Base-by-base conservation (phyloP, 2,329 filamentous ascomycete species). In the Didymella pinodella region DNA sequence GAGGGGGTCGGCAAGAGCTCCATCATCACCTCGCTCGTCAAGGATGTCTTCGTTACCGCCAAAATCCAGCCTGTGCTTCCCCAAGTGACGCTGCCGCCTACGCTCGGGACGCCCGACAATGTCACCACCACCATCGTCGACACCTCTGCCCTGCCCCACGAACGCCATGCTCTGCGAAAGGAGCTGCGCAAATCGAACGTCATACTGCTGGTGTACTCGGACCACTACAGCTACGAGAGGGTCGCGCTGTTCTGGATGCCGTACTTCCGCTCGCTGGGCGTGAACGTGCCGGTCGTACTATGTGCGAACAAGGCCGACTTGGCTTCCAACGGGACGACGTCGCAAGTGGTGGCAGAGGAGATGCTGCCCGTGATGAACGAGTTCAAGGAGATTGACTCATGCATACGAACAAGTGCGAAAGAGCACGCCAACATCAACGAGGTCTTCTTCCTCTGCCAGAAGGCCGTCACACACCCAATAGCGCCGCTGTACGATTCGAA, bases 201-300 rank as follows among this genome's bases (percentile, higher is more conserved):
- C 66, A 98, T 99, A 65, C 84, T 98, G 18, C 87, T 99, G 43
- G 93, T 99, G 54, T 99, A 99, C 78, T 93, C 93, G 66, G 95
- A 99, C 77, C 94, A 98, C 79, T 99, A 99, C 82, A 98, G 93
- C 84, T 99, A 98, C 81, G 95, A 99, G 76, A 85, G 95, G 36
- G 93, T 99, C 3, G 95, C 94, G 3, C 83, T 99, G 45, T 99
- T 98, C 78, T 99, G 95, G 95, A 90, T 99, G 86, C 95, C 95
- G 11, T 96, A 97, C 78, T 98, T 99, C 74, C 90, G 95, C 61
- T 97, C 93, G 4, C 86, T 99, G 38, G 95, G 95, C n/a, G 95
- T 99, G 74, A 99, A 99, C 75, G 93, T 99, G 18, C 95, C 95
- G 0, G 95, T 99, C 11, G 93, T 99, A 44, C 82, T 99, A 56